Conservation (phyloP, 2,329 filamentous ascomycete species). For the Neurospora sp. region DNA sequence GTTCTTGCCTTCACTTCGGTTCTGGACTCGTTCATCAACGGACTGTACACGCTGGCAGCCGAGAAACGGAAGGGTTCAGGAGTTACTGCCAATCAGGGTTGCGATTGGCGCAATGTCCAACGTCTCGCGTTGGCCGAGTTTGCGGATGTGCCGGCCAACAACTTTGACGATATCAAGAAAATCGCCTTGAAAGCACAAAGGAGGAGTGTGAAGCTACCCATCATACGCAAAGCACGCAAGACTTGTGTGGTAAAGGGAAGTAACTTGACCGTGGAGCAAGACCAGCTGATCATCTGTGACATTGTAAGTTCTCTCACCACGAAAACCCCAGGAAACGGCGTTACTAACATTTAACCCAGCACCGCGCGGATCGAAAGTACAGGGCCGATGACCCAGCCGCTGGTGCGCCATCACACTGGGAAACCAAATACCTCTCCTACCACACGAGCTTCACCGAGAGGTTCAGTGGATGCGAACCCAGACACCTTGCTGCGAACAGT, state of each 20-base stretch:
- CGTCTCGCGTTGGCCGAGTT: background rate
- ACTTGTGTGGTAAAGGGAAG: background rate
- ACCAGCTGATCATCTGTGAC: slow-evolving; percentile 5
- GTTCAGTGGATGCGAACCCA: slow-evolving; percentile 1
- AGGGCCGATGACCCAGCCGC: background rate
- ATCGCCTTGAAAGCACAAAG: slow-evolving; percentile 1
- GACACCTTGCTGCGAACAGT: background rate
- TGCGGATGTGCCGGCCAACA: background rate
- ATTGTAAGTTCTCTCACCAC: slow-evolving; percentile 1
- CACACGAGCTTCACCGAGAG: slow-evolving; percentile 2
- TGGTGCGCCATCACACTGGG: background rate
- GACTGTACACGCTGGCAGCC: background rate
- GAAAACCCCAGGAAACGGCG: background rate
- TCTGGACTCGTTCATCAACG: background rate
- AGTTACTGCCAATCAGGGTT: background rate
- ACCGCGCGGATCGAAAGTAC: background rate
- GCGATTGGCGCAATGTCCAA: slow-evolving; percentile 5
- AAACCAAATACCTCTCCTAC: slow-evolving; percentile 2
- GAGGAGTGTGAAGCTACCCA: slow-evolving; percentile 5
- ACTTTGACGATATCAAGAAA: background rate
- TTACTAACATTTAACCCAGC: background rate
- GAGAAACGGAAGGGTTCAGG: background rate
- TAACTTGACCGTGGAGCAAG: background rate
- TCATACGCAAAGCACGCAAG: slow-evolving; percentile 1
- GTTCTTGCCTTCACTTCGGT: slow-evolving; percentile 4